Evolutionary conservation across 2,329 filamentous ascomycete species (phyloP).

Genomic region (Pestalotiopsis sp.): DNA sequence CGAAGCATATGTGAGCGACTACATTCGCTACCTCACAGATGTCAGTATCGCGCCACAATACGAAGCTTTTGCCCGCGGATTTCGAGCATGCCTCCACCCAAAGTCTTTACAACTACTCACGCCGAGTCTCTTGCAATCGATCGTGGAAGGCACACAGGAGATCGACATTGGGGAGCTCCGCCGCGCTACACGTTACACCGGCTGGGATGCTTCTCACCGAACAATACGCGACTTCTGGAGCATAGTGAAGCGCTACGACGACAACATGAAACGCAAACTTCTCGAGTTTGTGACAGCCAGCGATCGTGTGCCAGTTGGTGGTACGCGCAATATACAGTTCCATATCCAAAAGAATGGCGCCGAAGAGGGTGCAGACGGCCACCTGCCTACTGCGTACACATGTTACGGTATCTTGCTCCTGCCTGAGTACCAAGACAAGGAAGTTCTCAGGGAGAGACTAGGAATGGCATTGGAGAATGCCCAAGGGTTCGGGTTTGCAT

Average conservation of each 20-base stretch:
- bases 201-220: constrained; percentile 71
- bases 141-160: constrained; percentile 82
- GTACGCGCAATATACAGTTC: constrained; percentile 81
- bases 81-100: constrained; percentile 72
- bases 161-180: constrained; percentile 79
- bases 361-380: constrained; percentile 53
- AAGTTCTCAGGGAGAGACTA: constrained; percentile 74
- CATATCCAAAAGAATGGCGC: constrained; percentile 78
- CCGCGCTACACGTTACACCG: constrained; percentile 75
- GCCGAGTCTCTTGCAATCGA: constrained; percentile 69
- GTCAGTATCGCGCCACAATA: constrained; percentile 78
- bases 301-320: constrained; percentile 86
- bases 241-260: constrained; percentile 69
- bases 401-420: constrained; percentile 89
- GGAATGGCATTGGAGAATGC: constrained; percentile 86
- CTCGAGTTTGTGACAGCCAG: constrained; percentile 95
- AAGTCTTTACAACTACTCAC: constrained; percentile 75
- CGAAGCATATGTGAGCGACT: constrained; percentile 78
- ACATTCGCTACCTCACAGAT: constrained; percentile 81
- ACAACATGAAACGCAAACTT: constrained; percentile 72
- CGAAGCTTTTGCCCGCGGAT: constrained; percentile 79
- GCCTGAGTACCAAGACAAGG: constrained; percentile 76
- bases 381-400: constrained; percentile 84
- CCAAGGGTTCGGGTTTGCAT: constrained; percentile 86
- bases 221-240: constrained; percentile 84